Percentiles rank a stretch among this genome's conserved stretches.
These are phyloP conservation scores for Carallia pectinifolia DNA, from an alignment of 345 rosid species.

Conservation along the genomic window DNA sequence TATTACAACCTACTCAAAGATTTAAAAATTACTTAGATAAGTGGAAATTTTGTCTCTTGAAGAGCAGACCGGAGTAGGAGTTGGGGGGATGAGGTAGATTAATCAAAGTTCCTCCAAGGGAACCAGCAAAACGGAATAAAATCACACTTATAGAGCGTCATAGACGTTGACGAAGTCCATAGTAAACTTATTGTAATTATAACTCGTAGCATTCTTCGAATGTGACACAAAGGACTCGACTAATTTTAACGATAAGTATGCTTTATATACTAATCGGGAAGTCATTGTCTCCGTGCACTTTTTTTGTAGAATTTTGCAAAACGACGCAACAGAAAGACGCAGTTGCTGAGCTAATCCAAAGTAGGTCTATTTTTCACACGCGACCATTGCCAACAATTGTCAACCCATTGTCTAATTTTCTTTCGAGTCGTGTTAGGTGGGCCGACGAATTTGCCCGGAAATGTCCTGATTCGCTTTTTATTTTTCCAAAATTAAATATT, in stretches of 20 bases:
- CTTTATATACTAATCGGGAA: neutral
- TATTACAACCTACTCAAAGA: too few relatives aligned
- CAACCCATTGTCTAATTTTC: slow-evolving; percentile 24
- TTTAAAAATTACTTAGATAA: too few relatives aligned
- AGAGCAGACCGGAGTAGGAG: too few relatives aligned
- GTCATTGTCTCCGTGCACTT: slow-evolving; percentile 32
- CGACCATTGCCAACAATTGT: slow-evolving; percentile 28
- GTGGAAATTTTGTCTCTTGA: too few relatives aligned
- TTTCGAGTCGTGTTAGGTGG: too few relatives aligned
- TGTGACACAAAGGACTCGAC: slow-evolving; percentile 19
- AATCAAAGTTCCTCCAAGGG: slow-evolving; percentile 3
- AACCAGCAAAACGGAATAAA: neutral
- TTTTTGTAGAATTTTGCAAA: slow-evolving; percentile 20
- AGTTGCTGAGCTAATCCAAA: slow-evolving; percentile 40
- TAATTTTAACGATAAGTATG: slow-evolving; percentile 7
- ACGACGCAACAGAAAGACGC: slow-evolving; percentile 25
- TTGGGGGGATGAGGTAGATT: too few relatives aligned
- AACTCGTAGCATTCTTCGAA: slow-evolving; percentile 14
- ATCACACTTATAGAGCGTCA: slow-evolving; percentile 16
- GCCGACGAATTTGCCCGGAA: too few relatives aligned
- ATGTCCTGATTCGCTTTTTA: too few relatives aligned
- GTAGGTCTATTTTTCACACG: slow-evolving; percentile 20
- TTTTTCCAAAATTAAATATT: too few relatives aligned
- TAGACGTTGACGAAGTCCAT: slow-evolving; percentile 34
- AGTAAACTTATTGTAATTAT: slow-evolving; percentile 17